A percentile compares a stretch with the other conserved stretches of the same genome.
Evolutionary conservation across 106 monocot genomes (phyloP).

Genomic region (Gastrodia elata): DNA sequence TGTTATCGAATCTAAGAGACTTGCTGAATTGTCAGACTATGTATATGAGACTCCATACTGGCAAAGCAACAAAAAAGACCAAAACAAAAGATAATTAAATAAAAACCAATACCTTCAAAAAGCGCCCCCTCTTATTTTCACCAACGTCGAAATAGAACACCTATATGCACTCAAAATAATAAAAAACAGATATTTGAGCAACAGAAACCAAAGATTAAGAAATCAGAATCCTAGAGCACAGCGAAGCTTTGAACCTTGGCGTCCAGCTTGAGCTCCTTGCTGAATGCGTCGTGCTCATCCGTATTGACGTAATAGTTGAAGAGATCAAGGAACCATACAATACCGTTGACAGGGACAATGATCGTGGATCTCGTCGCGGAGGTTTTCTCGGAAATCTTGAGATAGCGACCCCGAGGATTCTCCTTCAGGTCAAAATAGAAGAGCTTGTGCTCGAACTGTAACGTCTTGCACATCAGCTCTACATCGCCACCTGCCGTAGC

Average conservation of each 20-base stretch:
- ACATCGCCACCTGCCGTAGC: constrained; percentile 39
- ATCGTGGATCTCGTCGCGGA: constrained; percentile 81
- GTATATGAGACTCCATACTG: neutral
- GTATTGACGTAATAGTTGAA: constrained; percentile 56
- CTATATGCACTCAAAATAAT: constrained; percentile 22
- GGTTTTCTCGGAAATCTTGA: constrained; percentile 97
- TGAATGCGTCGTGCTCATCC: constrained; percentile 53
- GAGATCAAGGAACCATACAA: constrained; percentile 70
- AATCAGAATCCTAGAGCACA: constrained; percentile 4
- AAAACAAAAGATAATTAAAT: neutral
- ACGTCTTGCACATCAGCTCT: constrained; percentile 70
- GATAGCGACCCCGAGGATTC: constrained; percentile 71
- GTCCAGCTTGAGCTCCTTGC: constrained; percentile 85
- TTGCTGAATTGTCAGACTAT: neutral
- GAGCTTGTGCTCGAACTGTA: constrained; percentile 90
- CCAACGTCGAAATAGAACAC: constrained; percentile 87
- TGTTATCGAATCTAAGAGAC: neutral
- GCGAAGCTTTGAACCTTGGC: constrained; percentile 44
- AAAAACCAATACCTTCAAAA: constrained; percentile 59
- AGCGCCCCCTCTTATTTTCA: constrained; percentile 84
- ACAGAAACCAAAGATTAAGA: constrained; percentile 4
- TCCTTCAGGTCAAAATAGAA: constrained; percentile 97
- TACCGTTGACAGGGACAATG: constrained; percentile 63
- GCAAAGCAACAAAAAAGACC: neutral
- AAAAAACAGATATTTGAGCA: constrained; percentile 4